Evolutionary conservation across 176 grass and related monocot species (phyloP).

Genomic region (Lolium perenne): DNA sequence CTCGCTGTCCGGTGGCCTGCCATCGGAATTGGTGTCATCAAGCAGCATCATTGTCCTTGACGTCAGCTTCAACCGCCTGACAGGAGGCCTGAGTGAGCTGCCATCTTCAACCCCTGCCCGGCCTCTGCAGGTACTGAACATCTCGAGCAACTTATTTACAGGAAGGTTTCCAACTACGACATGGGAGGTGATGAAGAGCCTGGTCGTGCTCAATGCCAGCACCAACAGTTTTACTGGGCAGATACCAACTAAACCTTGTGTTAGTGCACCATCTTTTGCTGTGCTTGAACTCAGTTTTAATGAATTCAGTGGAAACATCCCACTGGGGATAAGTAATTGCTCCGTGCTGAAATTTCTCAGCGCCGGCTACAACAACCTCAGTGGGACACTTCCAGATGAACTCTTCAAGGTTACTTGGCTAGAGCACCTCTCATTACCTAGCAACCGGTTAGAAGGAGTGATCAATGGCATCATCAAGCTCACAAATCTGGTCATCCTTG

Average conservation of each 20-base stretch:
- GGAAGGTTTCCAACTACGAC: constrained; percentile 35
- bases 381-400: constrained; percentile 32
- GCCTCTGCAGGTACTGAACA: constrained; percentile 56
- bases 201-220: constrained; percentile 46
- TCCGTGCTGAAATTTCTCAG: constrained; percentile 24
- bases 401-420: constrained; percentile 31
- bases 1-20: constrained; percentile 32
- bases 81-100: constrained; percentile 7
- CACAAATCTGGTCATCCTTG: constrained; percentile 44
- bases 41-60: constrained; percentile 44
- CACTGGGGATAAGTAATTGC: constrained; percentile 40
- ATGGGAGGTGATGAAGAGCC: constrained; percentile 44
- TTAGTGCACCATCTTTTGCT: background rate
- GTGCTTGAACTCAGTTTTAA: constrained; percentile 56
- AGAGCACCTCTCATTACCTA: constrained; percentile 42
- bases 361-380: constrained; percentile 44
- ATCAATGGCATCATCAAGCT: constrained; percentile 19
- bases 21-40: constrained; percentile 30
- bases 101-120: constrained; percentile 12
- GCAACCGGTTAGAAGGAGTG: constrained; percentile 33
- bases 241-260: constrained; percentile 44
- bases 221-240: constrained; percentile 51
- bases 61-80: constrained; percentile 59
- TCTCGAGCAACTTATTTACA: constrained; percentile 51
- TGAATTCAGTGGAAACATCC: constrained; percentile 42